Base-by-base conservation (phyloP, 1,284 basidiomycete species). In the Ceratorhiza oryzae-sativae region DNA sequence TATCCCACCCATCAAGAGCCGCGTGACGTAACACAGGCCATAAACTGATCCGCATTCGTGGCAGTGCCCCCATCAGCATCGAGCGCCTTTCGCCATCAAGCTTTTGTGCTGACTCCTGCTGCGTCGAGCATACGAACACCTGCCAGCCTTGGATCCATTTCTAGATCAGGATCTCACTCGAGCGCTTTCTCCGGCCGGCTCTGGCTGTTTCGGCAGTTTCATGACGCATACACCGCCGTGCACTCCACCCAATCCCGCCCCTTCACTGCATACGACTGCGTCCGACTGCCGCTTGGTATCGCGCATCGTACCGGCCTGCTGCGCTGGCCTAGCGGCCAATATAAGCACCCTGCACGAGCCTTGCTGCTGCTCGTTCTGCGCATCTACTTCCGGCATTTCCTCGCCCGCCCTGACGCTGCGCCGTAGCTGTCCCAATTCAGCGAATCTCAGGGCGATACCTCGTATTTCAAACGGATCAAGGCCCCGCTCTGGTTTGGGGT, bases 41-140 rank as follows among this genome's bases (percentile, higher is more conserved):
- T 15, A 5, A n/a, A n/a, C 53, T 36, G 53, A 56, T 56, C 53
- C 53, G 30, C 53, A 56, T n/a, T n/a, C 42, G 53, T 56, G 53
- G 53, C 53, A 56, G 53, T 56, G 53, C 53, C n/a, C 25, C 13
- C 53, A 34, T 36, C 53, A 56, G 36, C 25, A 55, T 55, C 51
- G 32, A 56, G 46, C 20, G 6, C 8, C 46, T 48, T 6, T n/a
- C 6, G 46, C 48, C 48, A 51, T 51, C 27, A 30, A 1, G 53
- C 53, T 56, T 39, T 56, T 56, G 15, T 10, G 5, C 2, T 56
- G 53, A 56, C 53, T 56, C 53, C 27, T 51, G 30, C 32, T 36
- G 32, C 53, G 53, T 32, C 53, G 30, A 45, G 18, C 36, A 18
- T 4, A 10, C 27, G 32, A 56, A 56, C 36, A 25, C 20, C 34